Base-by-base conservation (phyloP, 179 eudicot genomes). In the Beta macrorhiza region DNA sequence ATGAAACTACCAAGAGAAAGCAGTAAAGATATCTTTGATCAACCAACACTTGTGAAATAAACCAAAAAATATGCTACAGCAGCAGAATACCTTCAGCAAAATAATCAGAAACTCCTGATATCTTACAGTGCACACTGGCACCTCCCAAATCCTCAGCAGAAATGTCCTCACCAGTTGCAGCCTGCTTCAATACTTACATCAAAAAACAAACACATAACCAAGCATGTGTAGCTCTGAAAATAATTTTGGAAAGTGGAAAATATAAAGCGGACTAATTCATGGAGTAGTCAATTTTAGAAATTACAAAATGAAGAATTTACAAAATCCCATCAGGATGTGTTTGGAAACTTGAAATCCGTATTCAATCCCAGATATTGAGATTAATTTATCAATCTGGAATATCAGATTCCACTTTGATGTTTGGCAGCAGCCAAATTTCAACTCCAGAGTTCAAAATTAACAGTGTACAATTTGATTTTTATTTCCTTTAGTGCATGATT, bases 111-210 rank as follows among this genome's bases (percentile, higher is more conserved):
- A 96, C 99, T 69, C 99, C 99, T 71, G 99, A 96, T 79, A 88
- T 89, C 89, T 90, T 96, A 83, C 99, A 96, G 84, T 96, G 99
- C 74, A 96, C 95, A 78, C 89, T 80, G 76, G 99, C 99, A 85
- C 99, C 99, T 32, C 99, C 99, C 86, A 96, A 84, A 85, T 94
- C 98, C 87, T 96, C 99, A 2, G 99, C 97, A 79, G 99, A 94
- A 76, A 96, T 95, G 86, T 92, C 99, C 87, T 96, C 99, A 25
- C 99, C 99, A 52, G 99, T 96, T 82, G 99, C 99, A 90, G 99
- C 99, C 99, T 96, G 91, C 69, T 75, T 88, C 67, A 83, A 73
- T 16, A 69, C 53, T n/a, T 82, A 65, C 67, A 83, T 88, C 58
- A 91, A 80, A 29, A 16, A 32, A 45, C 2, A 56, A 25, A 42